Evolutionary conservation across 73 alveolate genomes (phyloP).

Genomic region (Loxodes magnus): DNA sequence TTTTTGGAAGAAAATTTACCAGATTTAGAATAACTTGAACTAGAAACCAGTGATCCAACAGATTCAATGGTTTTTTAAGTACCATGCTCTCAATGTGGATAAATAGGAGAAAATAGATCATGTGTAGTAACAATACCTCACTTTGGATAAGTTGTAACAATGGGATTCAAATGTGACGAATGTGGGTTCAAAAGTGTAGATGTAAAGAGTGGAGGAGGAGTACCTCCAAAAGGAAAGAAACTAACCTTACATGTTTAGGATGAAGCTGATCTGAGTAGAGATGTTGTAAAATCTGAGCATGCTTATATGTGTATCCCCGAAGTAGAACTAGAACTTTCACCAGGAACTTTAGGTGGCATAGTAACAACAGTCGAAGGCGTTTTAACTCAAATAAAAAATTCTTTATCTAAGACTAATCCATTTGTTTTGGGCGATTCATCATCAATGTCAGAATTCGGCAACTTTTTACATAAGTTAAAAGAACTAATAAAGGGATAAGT

Average conservation of each 20-base stretch:
- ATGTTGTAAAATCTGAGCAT: constrained; percentile 76
- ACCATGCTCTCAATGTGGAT: no score
- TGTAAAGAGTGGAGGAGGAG: constrained; percentile 87
- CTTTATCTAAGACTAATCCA: constrained; percentile 55
- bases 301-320: constrained; percentile 77
- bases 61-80: no score
- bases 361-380: constrained; percentile 91
- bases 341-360: constrained; percentile 78
- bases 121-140: constrained; percentile 91
- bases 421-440: constrained; percentile 83
- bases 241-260: constrained; percentile 37
- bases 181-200: constrained; percentile 90
- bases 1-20: no score
- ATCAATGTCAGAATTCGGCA: constrained; percentile 18
- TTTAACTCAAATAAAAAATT: constrained; percentile 44
- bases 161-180: constrained; percentile 83
- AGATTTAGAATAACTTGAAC: no score
- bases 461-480: constrained; percentile 52
- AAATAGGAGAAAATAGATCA: no score
- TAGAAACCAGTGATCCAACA: no score
- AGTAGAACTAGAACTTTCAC: constrained; percentile 68
- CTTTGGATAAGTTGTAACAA: constrained; percentile 88
- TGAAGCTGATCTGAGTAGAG: constrained; percentile 82
- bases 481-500: constrained; percentile 50
- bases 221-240: constrained; percentile 19